These are phyloP conservation scores for Fragaria iinumae DNA, from an alignment of 306 rosid genomes.

Conservation along the genomic window DNA sequence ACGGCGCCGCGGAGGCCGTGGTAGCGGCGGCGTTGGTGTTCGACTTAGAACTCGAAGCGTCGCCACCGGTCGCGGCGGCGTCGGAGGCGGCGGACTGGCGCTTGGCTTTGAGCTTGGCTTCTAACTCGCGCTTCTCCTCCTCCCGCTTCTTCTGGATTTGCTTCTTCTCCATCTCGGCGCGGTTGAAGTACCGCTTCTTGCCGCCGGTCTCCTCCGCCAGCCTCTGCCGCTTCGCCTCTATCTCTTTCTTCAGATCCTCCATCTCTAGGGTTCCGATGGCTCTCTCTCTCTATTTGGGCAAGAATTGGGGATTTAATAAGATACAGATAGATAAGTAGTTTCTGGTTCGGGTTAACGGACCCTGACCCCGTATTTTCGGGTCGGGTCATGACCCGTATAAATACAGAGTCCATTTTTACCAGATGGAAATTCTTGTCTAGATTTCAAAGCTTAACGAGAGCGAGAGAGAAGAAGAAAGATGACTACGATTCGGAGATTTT, in stretches of 20 bases:
- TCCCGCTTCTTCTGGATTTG: slow-evolving; percentile 85
- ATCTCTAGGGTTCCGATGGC: slow-evolving; percentile 39
- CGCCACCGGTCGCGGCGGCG: slow-evolving; percentile 24
- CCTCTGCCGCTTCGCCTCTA: slow-evolving; percentile 72
- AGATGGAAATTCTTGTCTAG: neutral
- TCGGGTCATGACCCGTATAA: neutral
- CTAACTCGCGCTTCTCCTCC: slow-evolving; percentile 84
- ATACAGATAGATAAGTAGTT: neutral
- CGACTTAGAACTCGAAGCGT: slow-evolving; percentile 20
- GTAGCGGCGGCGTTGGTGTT: slow-evolving; percentile 30
- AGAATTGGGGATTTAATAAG: neutral
- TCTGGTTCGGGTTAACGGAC: slow-evolving; percentile 6
- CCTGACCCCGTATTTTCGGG: neutral
- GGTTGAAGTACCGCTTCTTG: slow-evolving; percentile 73
- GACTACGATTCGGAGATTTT: slow-evolving; percentile 92
- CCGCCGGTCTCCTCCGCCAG: slow-evolving; percentile 80
- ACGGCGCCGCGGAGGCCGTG: slow-evolving; percentile 33
- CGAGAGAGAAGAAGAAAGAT: slow-evolving; percentile 24
- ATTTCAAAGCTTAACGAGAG: neutral
- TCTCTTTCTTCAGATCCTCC: slow-evolving; percentile 86
- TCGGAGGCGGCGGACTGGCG: slow-evolving; percentile 40
- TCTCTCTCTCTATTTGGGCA: neutral
- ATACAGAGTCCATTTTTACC: neutral
- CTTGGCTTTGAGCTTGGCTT: slow-evolving; percentile 60
- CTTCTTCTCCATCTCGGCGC: slow-evolving; percentile 87